phyloP scores from a whole-genome alignment of 257 asterid species.

The Ophiorrhiza pumila region DNA sequence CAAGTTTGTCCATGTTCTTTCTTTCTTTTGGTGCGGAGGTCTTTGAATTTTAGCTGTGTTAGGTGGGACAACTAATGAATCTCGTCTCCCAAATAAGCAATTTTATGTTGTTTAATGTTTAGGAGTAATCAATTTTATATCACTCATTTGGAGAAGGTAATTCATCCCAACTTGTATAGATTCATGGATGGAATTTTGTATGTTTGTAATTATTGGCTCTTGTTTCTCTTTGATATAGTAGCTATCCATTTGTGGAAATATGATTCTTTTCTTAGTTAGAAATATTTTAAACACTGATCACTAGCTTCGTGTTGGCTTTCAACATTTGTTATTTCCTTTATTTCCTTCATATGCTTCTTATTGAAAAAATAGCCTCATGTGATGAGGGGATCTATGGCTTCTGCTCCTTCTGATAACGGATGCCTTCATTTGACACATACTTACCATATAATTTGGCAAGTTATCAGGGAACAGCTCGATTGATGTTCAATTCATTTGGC shows the following conservation, averaged over 20 bases:
- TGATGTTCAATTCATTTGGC: slow-evolving; percentile 96
- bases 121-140: not conserved
- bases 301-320: not conserved
- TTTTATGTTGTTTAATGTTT: no score
- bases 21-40: not conserved
- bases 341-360: not conserved
- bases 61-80: not conserved
- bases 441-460: slow-evolving; percentile 52
- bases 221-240: not conserved
- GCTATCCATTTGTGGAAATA: not conserved
- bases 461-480: slow-evolving; percentile 98
- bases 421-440: slow-evolving; percentile 30
- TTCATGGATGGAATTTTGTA: not conserved
- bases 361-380: not conserved
- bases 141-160: not conserved
- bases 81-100: not conserved
- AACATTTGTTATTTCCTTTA: not conserved
- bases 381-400: slow-evolving; percentile 7
- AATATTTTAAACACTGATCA: not conserved
- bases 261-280: not conserved
- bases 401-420: slow-evolving; percentile 21
- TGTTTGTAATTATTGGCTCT: not conserved
- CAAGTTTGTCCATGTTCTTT: no score
- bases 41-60: not conserved
- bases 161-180: not conserved